Evolutionary conservation across 257 asterid genomes (phyloP).

Genomic region (Przewalskia tangutica): DNA sequence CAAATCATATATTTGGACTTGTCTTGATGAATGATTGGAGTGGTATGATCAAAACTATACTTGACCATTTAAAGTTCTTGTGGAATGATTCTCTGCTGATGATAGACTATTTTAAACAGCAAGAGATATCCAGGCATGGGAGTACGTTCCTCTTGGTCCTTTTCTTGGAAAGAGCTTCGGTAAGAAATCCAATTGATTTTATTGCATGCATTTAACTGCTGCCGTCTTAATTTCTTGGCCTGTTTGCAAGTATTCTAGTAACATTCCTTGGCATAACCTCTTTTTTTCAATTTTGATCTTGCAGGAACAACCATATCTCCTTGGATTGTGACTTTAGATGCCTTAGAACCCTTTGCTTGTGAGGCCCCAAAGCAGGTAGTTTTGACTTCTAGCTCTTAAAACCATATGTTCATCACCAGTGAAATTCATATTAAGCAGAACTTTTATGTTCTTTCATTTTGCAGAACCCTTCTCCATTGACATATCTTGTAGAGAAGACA

Average conservation of each 20-base stretch:
- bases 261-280: not conserved
- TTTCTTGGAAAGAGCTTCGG: slow-evolving; percentile 97
- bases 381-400: slow-evolving; percentile 4
- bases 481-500: slow-evolving; percentile 73
- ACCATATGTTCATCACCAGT: not conserved
- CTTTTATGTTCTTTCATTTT: slow-evolving; percentile 12
- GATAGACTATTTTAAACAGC: slow-evolving; percentile 46
- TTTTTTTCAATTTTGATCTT: slow-evolving; percentile 1
- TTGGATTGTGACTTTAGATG: slow-evolving; percentile 97
- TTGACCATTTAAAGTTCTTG: not conserved
- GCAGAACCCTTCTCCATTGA: slow-evolving; percentile 82
- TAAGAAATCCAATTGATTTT: slow-evolving; percentile 24
- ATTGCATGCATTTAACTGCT: not conserved
- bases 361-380: slow-evolving; percentile 72
- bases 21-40: slow-evolving; percentile 99
- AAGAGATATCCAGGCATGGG: slow-evolving; percentile 99
- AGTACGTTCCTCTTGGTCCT: slow-evolving; percentile 95
- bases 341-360: slow-evolving; percentile 67
- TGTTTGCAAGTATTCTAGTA: not conserved
- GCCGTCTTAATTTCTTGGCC: not conserved
- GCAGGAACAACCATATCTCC: slow-evolving; percentile 91
- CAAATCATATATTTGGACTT: slow-evolving; percentile 90
- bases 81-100: slow-evolving; percentile 12
- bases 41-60: slow-evolving; percentile 38
- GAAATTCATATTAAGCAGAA: not conserved